Base-by-base conservation (phyloP, 371 early-diverging fungal species). In the Circinella umbellata region DNA sequence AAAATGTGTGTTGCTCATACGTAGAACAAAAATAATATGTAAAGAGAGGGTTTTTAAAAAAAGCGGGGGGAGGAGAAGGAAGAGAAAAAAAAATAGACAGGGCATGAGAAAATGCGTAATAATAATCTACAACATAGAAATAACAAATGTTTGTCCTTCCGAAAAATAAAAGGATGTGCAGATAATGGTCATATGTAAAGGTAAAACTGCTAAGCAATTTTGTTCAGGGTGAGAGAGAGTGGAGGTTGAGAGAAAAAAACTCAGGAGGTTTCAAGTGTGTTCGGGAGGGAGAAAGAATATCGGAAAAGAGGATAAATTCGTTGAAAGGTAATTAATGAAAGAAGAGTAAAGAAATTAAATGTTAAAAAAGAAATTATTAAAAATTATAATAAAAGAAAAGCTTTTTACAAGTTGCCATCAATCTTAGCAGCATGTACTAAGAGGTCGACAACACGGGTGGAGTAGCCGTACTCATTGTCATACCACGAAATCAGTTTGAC, bases 401-500 rank as follows among this genome's bases (percentile, higher is more conserved):
- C 4, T 11, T 15, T 57, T 67, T 71, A 71, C 67, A 71, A 42
- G 38, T 39, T 57, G 63, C 71, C 68, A 46, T 72, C 72, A 34
- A 64, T 64, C 65, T 68, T 68, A 51, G 72, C 72, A 47, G 68
- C 51, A 48, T 72, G 61, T 15, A 64, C 72, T 65, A 72, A 49
- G 36, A 72, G 65, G 54, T 72, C 72, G 51, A 72, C 68, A 38
- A 72, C 72, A 46, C 72, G 72, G 47, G 72, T 68, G 59, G 96
- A 94, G 91, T 99, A 99, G 75, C 98, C 99, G 81, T 83, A 85
- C 82, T 94, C 94, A 86, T 94, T 94, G 80, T 94, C 94, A 82
- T 95, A 99, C 98, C 99, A 99, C 39, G 96, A 89, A 71, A 99
- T 84, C 53, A 99, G 81, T 94, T 99, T 99, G 86, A 99, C 96